phyloP scores from a whole-genome alignment of 2,329 filamentous ascomycete species.

The Pseudomassariella vexata region DNA sequence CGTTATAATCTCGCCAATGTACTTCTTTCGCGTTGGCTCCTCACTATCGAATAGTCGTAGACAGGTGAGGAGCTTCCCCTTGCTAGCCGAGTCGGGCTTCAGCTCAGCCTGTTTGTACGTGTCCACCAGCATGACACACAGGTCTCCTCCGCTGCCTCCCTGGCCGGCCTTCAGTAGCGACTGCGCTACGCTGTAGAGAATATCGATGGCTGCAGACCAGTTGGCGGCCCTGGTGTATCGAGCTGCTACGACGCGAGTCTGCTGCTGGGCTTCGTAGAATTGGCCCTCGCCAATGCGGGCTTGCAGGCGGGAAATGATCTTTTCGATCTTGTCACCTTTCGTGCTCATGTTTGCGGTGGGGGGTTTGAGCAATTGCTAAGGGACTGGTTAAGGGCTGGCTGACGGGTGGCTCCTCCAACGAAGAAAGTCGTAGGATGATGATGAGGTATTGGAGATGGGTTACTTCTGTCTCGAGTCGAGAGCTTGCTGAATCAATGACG shows the following conservation, averaged over 20 bases:
- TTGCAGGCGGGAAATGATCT: conserved; percentile 64
- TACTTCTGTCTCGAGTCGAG: conserved; percentile 1
- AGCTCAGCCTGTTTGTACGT: conserved; percentile 85
- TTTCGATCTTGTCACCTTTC: conserved; percentile 43
- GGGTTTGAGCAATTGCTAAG: background rate
- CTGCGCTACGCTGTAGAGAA: conserved; percentile 77
- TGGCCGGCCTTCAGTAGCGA: conserved; percentile 88
- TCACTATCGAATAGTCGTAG: conserved; percentile 73
- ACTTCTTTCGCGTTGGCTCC: conserved; percentile 91
- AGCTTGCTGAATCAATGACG: background rate
- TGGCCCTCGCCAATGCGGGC: conserved; percentile 85
- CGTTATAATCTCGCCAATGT: conserved; percentile 78
- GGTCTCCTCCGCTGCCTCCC: conserved; percentile 84
- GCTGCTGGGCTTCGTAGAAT: conserved; percentile 97
- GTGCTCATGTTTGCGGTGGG: conserved; percentile 18
- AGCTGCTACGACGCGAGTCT: conserved; percentile 89
- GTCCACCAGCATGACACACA: conserved; percentile 82
- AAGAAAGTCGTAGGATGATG: background rate
- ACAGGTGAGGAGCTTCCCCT: conserved; percentile 70
- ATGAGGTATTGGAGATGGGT: background rate
- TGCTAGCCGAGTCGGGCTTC: conserved; percentile 66
- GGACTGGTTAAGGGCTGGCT: background rate
- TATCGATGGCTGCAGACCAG: conserved; percentile 79
- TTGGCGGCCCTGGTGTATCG: conserved; percentile 87
- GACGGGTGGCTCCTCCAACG: background rate